Evolutionary conservation across 1,284 basidiomycete species (phyloP), one percentile per base, ranked within the genome.

Genomic region (Marasmius fiardii): DNA sequence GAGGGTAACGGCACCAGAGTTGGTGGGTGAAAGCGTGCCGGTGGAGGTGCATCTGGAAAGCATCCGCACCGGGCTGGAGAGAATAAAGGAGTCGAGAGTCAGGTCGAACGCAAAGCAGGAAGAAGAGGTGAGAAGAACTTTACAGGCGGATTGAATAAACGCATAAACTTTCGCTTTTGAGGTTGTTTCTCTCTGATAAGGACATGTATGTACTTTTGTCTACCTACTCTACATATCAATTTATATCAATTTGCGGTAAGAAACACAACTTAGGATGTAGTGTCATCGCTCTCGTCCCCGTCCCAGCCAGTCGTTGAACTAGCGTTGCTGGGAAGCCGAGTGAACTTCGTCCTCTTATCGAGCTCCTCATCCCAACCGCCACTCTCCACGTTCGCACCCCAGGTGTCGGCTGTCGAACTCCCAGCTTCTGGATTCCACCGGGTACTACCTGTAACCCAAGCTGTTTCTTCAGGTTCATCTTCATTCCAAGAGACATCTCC

Each of bases 31-130:
- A 18, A 71, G 70, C 35, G 74, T 89, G n/a, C 85, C 87, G 2
- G 69, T 85, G 2, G 81, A 85, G 56, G 86, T 90, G 23, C 86
- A 90, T 62, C 82, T 90, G 68, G 79, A 79, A 68, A 87, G 83
- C 58, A 88, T 90, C 60, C 72, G 71, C 64, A 73, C 64, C 43
- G 87, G 88, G 10, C 63, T 90, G 61, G 78, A 86, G 60, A 76
- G 87, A 63, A 62, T 90, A 64, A 79, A 77, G 63, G 80, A 85
- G 62, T 76, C 82, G 11, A 75, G 85, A 60, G 63, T 71, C n/a
- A 72, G 69, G 43, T 75, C 77, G 7, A 73, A 67, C 60, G 69
- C 59, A 55, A 58, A 70, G 45, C 73, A 77, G 56, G 71, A 72
- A 24, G 74, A 71, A 31, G 68, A 69, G 1, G 53, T 74, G 26